Percentiles rank a stretch among this genome's conserved stretches.
These are phyloP conservation scores for Globisporangium parvum DNA, from an alignment of 352 stramenopile species.

Conservation along the genomic window DNA sequence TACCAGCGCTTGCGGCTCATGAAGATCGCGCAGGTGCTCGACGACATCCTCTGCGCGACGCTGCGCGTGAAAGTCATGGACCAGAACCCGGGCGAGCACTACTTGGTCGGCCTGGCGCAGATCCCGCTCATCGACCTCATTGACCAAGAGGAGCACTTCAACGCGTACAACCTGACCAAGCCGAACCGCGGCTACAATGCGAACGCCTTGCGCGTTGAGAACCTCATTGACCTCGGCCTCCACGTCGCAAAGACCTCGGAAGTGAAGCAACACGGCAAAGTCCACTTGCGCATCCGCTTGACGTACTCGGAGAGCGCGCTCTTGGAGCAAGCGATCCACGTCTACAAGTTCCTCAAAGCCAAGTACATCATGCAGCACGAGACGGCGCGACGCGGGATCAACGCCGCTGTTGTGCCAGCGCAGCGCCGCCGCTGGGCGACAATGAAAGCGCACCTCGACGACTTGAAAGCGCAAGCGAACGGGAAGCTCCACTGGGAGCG, in stretches of 20 bases:
- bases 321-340: conserved; percentile 52
- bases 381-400: conserved; percentile 42
- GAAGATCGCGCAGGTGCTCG: conserved; percentile 49
- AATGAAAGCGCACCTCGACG: conserved; percentile 48
- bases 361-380: conserved; percentile 61
- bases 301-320: conserved; percentile 54
- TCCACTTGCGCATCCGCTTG: conserved; percentile 41
- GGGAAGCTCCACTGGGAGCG: conserved; percentile 61
- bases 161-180: conserved; percentile 51
- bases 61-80: conserved; percentile 57
- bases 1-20: conserved; percentile 48
- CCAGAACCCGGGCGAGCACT: conserved; percentile 39
- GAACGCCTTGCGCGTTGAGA: conserved; percentile 5
- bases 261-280: conserved; percentile 21
- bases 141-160: conserved; percentile 47
- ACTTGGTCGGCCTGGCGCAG: conserved; percentile 44
- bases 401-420: conserved; percentile 49
- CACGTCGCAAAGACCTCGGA: neutral
- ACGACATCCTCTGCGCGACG: conserved; percentile 54
- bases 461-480: conserved; percentile 32
- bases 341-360: conserved; percentile 59
- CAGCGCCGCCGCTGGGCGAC: conserved; percentile 59
- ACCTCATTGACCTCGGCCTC: conserved; percentile 3
- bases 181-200: conserved; percentile 9
- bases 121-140: conserved; percentile 68